Base-by-base conservation (phyloP, 768 basidiomycete genomes). In the Termitomyces sp. region DNA sequence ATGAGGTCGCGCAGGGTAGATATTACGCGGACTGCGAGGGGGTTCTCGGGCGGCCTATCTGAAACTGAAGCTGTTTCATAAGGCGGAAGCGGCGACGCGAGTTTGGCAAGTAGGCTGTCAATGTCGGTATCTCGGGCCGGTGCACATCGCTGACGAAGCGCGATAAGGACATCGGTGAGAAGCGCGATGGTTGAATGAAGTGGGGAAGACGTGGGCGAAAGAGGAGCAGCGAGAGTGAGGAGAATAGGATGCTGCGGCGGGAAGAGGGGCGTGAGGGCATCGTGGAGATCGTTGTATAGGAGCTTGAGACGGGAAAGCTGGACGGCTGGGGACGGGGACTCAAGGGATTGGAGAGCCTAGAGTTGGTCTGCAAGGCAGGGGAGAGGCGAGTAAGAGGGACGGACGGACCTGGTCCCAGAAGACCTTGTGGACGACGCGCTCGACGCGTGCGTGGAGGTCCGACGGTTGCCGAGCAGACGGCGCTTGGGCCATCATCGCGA, bases 341-440 rank as follows among this genome's bases (percentile, higher is more conserved):
- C 27, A 27, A 27, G 27, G 27, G 27, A 27, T 27, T 27, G 27
- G 27, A 27, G 27, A 27, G 27, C 27, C 27, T 27, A 27, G 27
- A 27, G 8, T 15, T 1, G 36, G 11, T 36, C 44, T 45, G 18
- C 31, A 36, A 47, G 27, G 31, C 48, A 62, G 34, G 45, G 63
- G 7, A 58, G 4, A 8, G 24, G 18, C 1, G 52, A 41, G 24
- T 3, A 4, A 41, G 39, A 30, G 24, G 24, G 48, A 55, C 78
- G 37, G 48, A 55, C 78, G 66, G 64, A 89, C 89, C 78, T 88
- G 81, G 44, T 85, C 82, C 89, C 89, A 91, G 68, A 91, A 91
- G 4, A 86, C 88, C 51, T 73, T 75, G 67, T 88, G 85, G 13
- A 82, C 79, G 6, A 83, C 81, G 58, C 78, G 75, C 58, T 79